phyloP scores from a whole-genome alignment of 495 filamentous ascomycete species.

The Hyaloscypha variabilis region DNA sequence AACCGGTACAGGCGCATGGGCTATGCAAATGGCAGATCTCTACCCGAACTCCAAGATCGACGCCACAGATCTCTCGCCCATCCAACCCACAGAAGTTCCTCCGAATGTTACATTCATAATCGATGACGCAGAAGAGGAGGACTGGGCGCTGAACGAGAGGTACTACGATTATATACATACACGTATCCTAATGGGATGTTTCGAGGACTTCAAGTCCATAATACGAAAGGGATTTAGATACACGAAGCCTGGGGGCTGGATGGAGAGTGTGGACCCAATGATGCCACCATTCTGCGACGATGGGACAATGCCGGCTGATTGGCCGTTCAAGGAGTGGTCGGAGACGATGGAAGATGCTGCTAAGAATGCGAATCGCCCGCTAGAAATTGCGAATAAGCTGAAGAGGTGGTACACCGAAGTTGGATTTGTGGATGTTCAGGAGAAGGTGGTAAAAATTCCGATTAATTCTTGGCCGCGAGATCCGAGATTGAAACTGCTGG shows the following conservation, averaged over 20 bases:
- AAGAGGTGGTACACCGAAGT: conserved; percentile 59
- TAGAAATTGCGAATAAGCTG: conserved; percentile 51
- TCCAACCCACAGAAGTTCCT: conserved; percentile 34
- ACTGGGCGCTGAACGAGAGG: conserved; percentile 28
- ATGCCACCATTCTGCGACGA: conserved; percentile 63
- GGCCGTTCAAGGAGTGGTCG: conserved; percentile 54
- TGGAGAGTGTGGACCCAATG: conserved; percentile 66
- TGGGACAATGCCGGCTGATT: conserved; percentile 49
- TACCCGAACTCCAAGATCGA: conserved; percentile 31
- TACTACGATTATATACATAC: conserved; percentile 53
- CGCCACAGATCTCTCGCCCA: conserved; percentile 33
- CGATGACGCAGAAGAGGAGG: conserved; percentile 41
- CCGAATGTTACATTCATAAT: conserved; percentile 36
- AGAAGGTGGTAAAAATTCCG: conserved; percentile 57
- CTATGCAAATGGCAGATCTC: conserved; percentile 59
- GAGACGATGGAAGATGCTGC: conserved; percentile 50
- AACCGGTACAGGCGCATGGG: conserved; percentile 67
- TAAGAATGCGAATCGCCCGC: conserved; percentile 50
- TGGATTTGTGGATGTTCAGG: conserved; percentile 66
- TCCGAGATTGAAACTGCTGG: conserved; percentile 42
- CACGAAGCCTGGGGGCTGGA: conserved; percentile 64
- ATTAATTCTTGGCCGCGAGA: conserved; percentile 56
- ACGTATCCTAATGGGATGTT: conserved; percentile 46
- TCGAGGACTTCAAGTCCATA: conserved; percentile 46
- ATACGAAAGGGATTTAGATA: conserved; percentile 44